Base-by-base conservation (phyloP, 805 yeast genomes). In the Metschnikowia shivogae region DNA sequence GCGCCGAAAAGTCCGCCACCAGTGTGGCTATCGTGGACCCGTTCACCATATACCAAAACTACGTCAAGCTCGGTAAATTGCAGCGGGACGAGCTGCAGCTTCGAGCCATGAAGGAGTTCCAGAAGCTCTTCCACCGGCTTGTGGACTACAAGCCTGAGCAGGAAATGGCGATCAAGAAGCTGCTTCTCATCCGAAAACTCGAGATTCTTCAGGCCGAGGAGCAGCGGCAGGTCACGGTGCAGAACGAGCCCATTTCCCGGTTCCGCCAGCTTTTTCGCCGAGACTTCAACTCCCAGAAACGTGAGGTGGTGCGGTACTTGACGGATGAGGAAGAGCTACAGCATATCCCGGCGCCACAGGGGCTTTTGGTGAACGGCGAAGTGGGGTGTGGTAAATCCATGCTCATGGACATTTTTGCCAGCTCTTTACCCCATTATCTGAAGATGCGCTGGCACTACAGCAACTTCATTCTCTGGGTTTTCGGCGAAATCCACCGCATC, bases 311-410 rank as follows among this genome's bases (percentile, higher is more conserved):
- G 19, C 63, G 64, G 46, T 71, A 72, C 8, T 56, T 84, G 19
- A 70, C 79, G 0, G 84, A 81, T 55, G 86, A 82, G 50, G 86
- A 81, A 46, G 84, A 80, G 50, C 57, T 82, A 28, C 54, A 62
- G 4, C 68, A 76, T 43, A 67, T 80, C 44, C 69, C 76, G 1
- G 71, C 86, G 0, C 89, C 89, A 0, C 83, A 76, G 45, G 90
- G 90, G 0, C 62, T 84, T 5, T 58, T 81, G 37, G 60, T 81
- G 5, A 80, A 78, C 60, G 86, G 86, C 3, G 85, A 77, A 47
- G 86, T 81, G 4, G 90, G 90, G 0, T 80, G 86, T 52, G 90
- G 90, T 1, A 84, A 84, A 57, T 79, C 87, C 1, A 77, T 84
- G 83, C 60, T 84, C 39, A 77, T 84, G 78, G 89, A 84, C 53